Evolutionary conservation across 169 alveolate species (phyloP), one percentile per base, ranked within the genome.

Genomic region (Eimeria maxima): DNA sequence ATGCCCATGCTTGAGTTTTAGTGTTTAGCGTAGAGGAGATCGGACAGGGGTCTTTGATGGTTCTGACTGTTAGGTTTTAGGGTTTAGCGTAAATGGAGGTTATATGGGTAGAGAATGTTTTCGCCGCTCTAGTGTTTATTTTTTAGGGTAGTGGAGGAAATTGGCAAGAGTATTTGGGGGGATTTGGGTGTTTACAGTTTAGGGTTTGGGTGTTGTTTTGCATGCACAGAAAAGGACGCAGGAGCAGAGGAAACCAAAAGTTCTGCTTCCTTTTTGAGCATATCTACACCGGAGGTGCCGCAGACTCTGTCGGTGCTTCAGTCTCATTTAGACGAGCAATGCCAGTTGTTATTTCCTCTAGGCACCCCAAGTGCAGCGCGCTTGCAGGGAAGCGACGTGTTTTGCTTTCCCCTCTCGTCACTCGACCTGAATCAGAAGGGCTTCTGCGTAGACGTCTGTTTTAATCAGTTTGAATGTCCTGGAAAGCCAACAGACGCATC

Each of bases 331-430:
- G 89, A 78, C 24, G 8, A 14, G 50, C 50, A 38, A 47, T 73
- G 84, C 50, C 29, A 22, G 20, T 7, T 11, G 84, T 8, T 42
- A 18, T 73, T 73, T 73, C 53, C 44, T 8, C 50, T 16, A 27
- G 89, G 50, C 24, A 42, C 50, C 84, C 87, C 57, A 8, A 7
- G 22, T 10, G 87, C 87, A 7, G 87, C 87, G 7, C 87, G 87
- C 13, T 24, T 38, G 10, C n/a, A 29, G 18, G 80, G 45, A 33
- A 45, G 18, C 22, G 27, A 7, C 3, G 45, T 81, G 4, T 50
- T n/a, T 33, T 81, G 90, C 27, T 6, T 81, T n/a, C 22, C 69
- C 14, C 14, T 50, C 1, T 22, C 18, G 24, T 2, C n/a, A 0
- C 50, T 81, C 16, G 29, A 81, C 14, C 8, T 81, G 44, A 13